phyloP scores from a whole-genome alignment of 2,329 filamentous ascomycete genomes.

The Pseudohalonectria lignicola region DNA sequence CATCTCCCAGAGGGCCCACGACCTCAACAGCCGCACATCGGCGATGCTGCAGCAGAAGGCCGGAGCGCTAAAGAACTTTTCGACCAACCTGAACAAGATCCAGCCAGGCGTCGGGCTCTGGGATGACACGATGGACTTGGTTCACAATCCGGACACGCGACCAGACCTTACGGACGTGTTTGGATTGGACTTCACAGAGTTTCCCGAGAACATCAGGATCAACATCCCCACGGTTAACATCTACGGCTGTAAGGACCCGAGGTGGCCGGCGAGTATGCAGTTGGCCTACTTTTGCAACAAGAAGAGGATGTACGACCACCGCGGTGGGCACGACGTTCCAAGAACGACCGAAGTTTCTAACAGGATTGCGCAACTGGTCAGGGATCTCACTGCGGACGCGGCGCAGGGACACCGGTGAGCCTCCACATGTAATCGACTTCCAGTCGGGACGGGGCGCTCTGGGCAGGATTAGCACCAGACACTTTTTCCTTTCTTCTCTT shows the following conservation, averaged over 20 bases:
- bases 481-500: background rate
- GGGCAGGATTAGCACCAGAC: background rate
- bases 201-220: slow-evolving; percentile 19
- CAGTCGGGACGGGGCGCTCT: no score
- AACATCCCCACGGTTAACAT: slow-evolving; percentile 23
- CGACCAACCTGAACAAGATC: slow-evolving; percentile 14
- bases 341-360: slow-evolving; percentile 18
- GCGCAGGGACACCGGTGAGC: background rate
- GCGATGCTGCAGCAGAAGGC: slow-evolving; percentile 15
- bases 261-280: slow-evolving; percentile 22
- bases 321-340: slow-evolving; percentile 26
- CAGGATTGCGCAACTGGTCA: slow-evolving; percentile 18
- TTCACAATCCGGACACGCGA: slow-evolving; percentile 16
- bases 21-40: slow-evolving; percentile 15
- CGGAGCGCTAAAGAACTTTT: slow-evolving; percentile 12
- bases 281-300: slow-evolving; percentile 21
- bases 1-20: slow-evolving; percentile 18
- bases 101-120: slow-evolving; percentile 19
- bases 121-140: slow-evolving; percentile 18
- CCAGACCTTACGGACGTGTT: slow-evolving; percentile 18
- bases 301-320: slow-evolving; percentile 21
- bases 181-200: slow-evolving; percentile 20
- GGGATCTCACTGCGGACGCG: slow-evolving; percentile 8
- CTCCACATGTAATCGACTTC: background rate
- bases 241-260: slow-evolving; percentile 23